Conservation (phyloP, 169 alveolate genomes). For the Plasmodium vivax region DNA sequence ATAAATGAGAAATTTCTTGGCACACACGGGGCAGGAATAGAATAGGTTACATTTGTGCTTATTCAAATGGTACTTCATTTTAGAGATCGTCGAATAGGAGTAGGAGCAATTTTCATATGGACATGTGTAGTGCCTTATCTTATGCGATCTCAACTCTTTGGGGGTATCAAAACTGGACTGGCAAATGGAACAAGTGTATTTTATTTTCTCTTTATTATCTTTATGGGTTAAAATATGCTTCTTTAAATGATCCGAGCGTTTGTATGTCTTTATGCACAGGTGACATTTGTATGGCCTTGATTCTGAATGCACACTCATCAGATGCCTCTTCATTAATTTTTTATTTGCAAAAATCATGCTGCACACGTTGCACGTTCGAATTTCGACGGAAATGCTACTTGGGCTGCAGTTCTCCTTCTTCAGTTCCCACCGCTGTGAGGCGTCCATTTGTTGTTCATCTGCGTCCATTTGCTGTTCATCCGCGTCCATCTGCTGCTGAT, state of each 20-base stretch:
- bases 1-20: slow-evolving; percentile 27
- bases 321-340: slow-evolving; percentile 67
- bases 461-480: not conserved
- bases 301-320: slow-evolving; percentile 71
- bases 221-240: slow-evolving; percentile 78
- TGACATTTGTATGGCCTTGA: slow-evolving; percentile 74
- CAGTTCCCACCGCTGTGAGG: not conserved
- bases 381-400: slow-evolving; percentile 23
- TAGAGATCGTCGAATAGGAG: slow-evolving; percentile 54
- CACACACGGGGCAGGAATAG: slow-evolving; percentile 57
- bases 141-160: slow-evolving; percentile 51
- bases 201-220: slow-evolving; percentile 6
- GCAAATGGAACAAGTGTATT: slow-evolving; percentile 49
- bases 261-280: slow-evolving; percentile 68
- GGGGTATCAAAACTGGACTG: slow-evolving; percentile 7
- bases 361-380: slow-evolving; percentile 56
- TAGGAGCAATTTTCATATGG: slow-evolving; percentile 73
- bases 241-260: slow-evolving; percentile 82
- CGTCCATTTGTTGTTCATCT: not conserved
- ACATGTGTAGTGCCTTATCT: slow-evolving; percentile 57
- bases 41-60: slow-evolving; percentile 45
- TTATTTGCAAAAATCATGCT: slow-evolving; percentile 67
- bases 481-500: not conserved
- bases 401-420: not conserved
- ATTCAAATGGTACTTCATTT: slow-evolving; percentile 71